These are phyloP conservation scores for Auriscalpium vulgare DNA, from an alignment of 768 basidiomycete species.

Conservation along the genomic window DNA sequence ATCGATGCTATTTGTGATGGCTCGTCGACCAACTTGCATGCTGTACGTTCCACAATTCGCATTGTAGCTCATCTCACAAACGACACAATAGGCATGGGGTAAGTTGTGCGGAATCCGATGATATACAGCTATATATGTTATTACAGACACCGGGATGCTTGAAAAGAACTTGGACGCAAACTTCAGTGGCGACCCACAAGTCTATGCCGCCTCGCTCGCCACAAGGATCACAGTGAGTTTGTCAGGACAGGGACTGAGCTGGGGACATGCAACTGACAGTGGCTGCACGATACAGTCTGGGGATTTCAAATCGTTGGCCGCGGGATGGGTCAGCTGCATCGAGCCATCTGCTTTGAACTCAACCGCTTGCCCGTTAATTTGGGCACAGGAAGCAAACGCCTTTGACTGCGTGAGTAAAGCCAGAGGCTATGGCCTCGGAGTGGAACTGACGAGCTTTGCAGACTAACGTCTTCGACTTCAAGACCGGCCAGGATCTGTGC, in stretches of 20 bases:
- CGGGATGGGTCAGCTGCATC: constrained; percentile 23
- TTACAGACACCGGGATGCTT: constrained; percentile 16
- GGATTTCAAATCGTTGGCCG: constrained; percentile 16
- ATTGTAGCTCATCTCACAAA: background rate
- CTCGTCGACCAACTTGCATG: constrained; percentile 34
- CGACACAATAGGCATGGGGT: constrained; percentile 14
- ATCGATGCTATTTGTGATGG: constrained; percentile 35
- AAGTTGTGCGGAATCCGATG: background rate
- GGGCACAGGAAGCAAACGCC: constrained; percentile 22
- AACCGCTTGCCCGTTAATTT: constrained; percentile 22
- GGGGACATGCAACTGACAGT: no score
- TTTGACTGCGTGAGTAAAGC: constrained; percentile 21
- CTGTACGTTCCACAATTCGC: constrained; percentile 11
- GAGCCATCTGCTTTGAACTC: constrained; percentile 20
- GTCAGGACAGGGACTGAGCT: no score
- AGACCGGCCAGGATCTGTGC: constrained; percentile 20
- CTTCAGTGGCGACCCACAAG: constrained; percentile 13
- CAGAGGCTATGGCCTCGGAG: no score
- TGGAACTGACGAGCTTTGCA: background rate
- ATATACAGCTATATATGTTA: background rate
- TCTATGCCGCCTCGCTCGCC: constrained; percentile 32
- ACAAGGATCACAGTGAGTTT: constrained; percentile 32
- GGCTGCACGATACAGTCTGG: constrained; percentile 16
- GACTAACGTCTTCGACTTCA: constrained; percentile 20
- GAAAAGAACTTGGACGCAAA: constrained; percentile 15